These are phyloP conservation scores for Pseudocercospora fijiensis DNA, from an alignment of 2,329 filamentous ascomycete genomes.

Conservation along the genomic window DNA sequence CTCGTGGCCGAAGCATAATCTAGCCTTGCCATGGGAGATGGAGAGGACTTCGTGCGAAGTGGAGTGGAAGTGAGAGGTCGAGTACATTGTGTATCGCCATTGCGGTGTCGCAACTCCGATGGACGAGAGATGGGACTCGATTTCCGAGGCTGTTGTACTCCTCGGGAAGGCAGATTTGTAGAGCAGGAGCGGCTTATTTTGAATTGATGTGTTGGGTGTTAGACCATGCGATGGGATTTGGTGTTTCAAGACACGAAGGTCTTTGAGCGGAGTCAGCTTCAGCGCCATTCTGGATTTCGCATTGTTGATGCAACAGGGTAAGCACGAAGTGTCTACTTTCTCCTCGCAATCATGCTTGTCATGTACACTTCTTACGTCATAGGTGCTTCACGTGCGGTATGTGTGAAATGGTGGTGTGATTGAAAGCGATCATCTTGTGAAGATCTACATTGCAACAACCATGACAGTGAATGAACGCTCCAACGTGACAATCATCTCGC, in stretches of 20 bases:
- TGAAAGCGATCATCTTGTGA: not conserved
- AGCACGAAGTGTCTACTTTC: not conserved
- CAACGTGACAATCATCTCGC: not conserved
- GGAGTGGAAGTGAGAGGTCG: conserved; percentile 64
- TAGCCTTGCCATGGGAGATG: conserved; percentile 58
- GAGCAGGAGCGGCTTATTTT: conserved; percentile 63
- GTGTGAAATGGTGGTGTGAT: not conserved
- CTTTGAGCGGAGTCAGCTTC: conserved; percentile 47
- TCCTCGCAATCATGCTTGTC: not conserved
- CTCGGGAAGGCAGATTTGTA: conserved; percentile 61
- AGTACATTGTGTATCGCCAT: conserved; percentile 70
- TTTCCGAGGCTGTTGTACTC: conserved; percentile 46
- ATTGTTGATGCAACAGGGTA: not conserved
- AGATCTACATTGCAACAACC: not conserved
- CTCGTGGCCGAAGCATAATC: conserved; percentile 66
- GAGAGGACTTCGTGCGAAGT: conserved; percentile 67
- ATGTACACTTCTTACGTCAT: not conserved
- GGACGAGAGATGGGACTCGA: conserved; percentile 57
- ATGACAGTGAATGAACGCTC: not conserved
- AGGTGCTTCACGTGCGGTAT: not conserved
- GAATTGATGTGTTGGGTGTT: conserved; percentile 65
- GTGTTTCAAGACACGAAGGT: conserved; percentile 58
- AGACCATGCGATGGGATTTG: conserved; percentile 57
- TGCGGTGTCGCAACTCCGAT: conserved; percentile 60
- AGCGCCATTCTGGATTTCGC: conserved; percentile 12